These are phyloP conservation scores for Euphorbia tirucalli DNA, from an alignment of 345 rosid genomes.

Conservation along the genomic window DNA sequence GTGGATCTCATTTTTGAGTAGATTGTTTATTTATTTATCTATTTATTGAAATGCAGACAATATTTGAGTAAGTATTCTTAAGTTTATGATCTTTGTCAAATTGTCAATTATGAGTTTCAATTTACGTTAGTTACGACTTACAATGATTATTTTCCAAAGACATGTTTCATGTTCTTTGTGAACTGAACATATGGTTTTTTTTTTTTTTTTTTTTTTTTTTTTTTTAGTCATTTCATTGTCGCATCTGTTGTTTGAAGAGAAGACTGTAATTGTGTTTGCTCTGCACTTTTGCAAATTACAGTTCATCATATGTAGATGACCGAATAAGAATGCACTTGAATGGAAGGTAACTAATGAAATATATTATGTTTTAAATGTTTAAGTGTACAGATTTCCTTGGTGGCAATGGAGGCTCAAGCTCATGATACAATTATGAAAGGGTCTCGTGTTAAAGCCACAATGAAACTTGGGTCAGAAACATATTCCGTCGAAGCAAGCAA, in stretches of 20 bases:
- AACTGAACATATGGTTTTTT: no score
- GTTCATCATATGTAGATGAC: neutral
- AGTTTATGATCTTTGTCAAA: neutral
- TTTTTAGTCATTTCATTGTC: no score
- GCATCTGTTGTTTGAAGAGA: neutral
- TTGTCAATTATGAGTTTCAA: no score
- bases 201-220: no score
- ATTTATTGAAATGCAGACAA: no score
- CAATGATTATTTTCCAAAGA: no score
- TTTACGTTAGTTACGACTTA: no score
- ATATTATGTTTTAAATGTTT: neutral
- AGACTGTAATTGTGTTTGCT: neutral
- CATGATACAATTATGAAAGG: slow-evolving; percentile 22
- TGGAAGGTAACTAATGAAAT: neutral
- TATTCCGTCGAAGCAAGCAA: slow-evolving; percentile 39
- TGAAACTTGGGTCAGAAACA: slow-evolving; percentile 67
- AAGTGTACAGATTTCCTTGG: slow-evolving; percentile 6
- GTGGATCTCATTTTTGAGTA: neutral
- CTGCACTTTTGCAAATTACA: neutral
- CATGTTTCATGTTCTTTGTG: no score
- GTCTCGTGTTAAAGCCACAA: slow-evolving; percentile 43
- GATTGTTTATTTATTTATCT: neutral
- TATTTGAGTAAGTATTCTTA: neutral
- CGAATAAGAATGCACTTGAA: neutral
- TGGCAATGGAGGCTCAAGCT: slow-evolving; percentile 50